A percentile compares a stretch with the other conserved stretches of the same genome.
Evolutionary conservation across 2,329 filamentous ascomycete genomes (phyloP).

Genomic region (Cladosporium phlei): DNA sequence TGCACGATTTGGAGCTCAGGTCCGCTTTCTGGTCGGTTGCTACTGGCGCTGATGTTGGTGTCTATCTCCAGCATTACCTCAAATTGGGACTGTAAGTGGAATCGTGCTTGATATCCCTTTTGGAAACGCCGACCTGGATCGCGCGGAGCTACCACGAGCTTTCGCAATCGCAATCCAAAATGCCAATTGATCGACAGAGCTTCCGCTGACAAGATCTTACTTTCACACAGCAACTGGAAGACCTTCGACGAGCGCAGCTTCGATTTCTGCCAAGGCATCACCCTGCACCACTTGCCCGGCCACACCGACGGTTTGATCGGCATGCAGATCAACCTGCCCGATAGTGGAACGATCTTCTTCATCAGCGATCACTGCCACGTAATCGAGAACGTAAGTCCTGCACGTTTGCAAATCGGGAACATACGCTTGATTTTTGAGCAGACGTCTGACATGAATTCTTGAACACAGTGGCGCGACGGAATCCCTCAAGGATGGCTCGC

Average conservation of each 20-base stretch:
- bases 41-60: conserved; percentile 32
- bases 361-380: conserved; percentile 35
- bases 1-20: conserved; percentile 31
- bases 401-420: no score
- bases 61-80: conserved; percentile 34
- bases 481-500: conserved; percentile 35
- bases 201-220: no score
- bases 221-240: conserved; percentile 30
- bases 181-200: no score
- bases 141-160: no score
- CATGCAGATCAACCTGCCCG: conserved; percentile 34
- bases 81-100: conserved; percentile 28
- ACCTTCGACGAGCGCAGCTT: conserved; percentile 33
- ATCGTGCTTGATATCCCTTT: no score
- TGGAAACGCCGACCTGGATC: no score
- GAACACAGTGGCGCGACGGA: conserved; percentile 33
- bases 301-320: conserved; percentile 34
- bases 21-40: conserved; percentile 33
- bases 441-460: no score
- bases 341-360: conserved; percentile 33
- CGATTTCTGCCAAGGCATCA: conserved; percentile 34
- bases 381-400: conserved; percentile 32
- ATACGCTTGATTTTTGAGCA: no score
- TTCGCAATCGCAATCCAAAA: background rate
- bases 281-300: conserved; percentile 34